Conservation (phyloP, 2,329 filamentous ascomycete genomes). For the Colletotrichum spaethianum region DNA sequence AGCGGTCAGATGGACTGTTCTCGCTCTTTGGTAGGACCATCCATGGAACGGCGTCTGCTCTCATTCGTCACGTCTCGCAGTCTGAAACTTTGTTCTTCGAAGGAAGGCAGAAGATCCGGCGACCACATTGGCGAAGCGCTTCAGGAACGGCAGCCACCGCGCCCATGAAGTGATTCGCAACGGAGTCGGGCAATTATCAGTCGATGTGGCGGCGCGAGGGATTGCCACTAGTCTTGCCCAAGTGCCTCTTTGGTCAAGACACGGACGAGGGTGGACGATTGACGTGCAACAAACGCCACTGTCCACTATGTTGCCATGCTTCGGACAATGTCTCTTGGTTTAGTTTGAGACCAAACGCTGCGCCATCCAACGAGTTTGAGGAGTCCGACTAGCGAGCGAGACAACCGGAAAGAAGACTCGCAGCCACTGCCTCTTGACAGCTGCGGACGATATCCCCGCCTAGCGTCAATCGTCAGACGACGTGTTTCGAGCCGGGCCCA, state of each 20-base stretch:
- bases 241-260: slow-evolving; percentile 5
- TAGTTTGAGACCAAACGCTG: background rate
- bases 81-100: slow-evolving; percentile 28
- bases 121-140: slow-evolving; percentile 1
- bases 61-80: slow-evolving; percentile 21
- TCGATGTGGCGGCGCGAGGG: background rate
- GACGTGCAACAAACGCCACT: slow-evolving; percentile 16
- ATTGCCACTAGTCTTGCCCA: slow-evolving; percentile 22
- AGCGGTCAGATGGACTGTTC: slow-evolving; percentile 32
- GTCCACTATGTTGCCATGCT: slow-evolving; percentile 4
- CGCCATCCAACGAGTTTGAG: background rate
- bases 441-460: slow-evolving; percentile 17
- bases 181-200: slow-evolving; percentile 14
- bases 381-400: slow-evolving; percentile 8
- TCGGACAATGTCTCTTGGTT: background rate
- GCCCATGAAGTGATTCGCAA: slow-evolving; percentile 9
- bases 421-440: slow-evolving; percentile 22
- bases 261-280: slow-evolving; percentile 14
- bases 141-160: slow-evolving; percentile 18
- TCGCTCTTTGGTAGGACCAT: slow-evolving; percentile 19
- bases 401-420: slow-evolving; percentile 14
- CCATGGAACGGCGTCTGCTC: background rate
- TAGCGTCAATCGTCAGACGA: slow-evolving; percentile 11
- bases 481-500: background rate
- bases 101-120: background rate